Evolutionary conservation across 345 rosid genomes (phyloP).

Genomic region (Salix koriyanagi): DNA sequence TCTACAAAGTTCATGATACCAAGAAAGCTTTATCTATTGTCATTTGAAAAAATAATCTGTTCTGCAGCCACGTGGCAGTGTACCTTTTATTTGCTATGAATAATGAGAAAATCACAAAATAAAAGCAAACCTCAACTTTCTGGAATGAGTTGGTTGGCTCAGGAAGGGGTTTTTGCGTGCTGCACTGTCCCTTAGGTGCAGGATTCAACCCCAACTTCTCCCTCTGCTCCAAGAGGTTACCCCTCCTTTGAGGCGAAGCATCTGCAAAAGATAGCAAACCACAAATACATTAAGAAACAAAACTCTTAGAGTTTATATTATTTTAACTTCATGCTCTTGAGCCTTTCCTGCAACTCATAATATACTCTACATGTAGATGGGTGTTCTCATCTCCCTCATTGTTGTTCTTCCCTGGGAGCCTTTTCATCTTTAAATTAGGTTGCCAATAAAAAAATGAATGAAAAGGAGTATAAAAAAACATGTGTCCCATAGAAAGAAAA

Average conservation of each 20-base stretch:
- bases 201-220: constrained; percentile 74
- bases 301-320: neutral
- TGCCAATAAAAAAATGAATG: neutral
- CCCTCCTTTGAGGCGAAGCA: constrained; percentile 52
- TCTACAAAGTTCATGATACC: neutral
- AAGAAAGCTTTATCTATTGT: neutral
- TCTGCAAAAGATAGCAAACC: constrained; percentile 33
- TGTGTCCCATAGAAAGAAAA: neutral
- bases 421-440: neutral
- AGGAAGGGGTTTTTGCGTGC: constrained; percentile 35
- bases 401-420: neutral
- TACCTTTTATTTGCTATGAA: neutral
- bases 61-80: neutral
- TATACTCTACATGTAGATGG: neutral
- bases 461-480: neutral
- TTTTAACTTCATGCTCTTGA: neutral
- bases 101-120: neutral
- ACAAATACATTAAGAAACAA: neutral
- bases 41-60: too few species aligned
- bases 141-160: constrained; percentile 65
- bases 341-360: neutral
- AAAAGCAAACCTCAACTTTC: constrained; percentile 68
- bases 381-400: neutral
- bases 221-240: constrained; percentile 66
- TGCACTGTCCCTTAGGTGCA: constrained; percentile 46